These are phyloP conservation scores for Aspergillus arachidicola DNA, from an alignment of 2,329 filamentous ascomycete genomes.

Conservation along the genomic window DNA sequence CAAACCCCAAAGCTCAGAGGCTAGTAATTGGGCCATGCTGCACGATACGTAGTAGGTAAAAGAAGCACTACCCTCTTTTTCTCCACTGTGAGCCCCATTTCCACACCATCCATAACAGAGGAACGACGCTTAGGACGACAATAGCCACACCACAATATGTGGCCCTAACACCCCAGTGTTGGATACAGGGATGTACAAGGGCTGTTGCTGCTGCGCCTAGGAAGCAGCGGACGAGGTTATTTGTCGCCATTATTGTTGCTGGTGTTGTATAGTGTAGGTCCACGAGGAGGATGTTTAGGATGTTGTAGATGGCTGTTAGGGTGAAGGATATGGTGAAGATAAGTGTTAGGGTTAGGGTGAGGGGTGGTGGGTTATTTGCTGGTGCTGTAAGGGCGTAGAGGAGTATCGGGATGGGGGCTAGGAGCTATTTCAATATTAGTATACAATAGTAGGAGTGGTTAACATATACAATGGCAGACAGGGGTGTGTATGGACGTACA, in stretches of 20 bases:
- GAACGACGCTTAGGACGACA: not conserved
- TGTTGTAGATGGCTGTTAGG: slow-evolving; percentile 44
- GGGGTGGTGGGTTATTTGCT: not conserved
- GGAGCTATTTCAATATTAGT: not conserved
- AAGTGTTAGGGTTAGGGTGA: not conserved
- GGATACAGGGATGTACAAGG: slow-evolving; percentile 19
- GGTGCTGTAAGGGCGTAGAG: not conserved
- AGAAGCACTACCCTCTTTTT: not conserved
- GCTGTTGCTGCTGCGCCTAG: slow-evolving; percentile 35
- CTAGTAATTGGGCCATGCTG: not conserved
- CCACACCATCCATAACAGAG: not conserved
- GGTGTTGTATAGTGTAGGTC: slow-evolving; percentile 41
- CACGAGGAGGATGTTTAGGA: slow-evolving; percentile 49
- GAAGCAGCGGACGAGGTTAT: slow-evolving; percentile 37
- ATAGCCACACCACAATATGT: not conserved
- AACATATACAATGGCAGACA: not conserved
- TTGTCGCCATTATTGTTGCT: slow-evolving; percentile 36
- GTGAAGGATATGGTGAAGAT: slow-evolving; percentile 32
- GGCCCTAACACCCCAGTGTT: not conserved
- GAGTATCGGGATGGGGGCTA: not conserved
- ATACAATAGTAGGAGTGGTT: not conserved
- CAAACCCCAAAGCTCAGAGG: not conserved
- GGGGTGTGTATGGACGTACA: not conserved
- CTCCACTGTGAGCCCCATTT: not conserved
- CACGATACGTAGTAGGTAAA: not conserved